Base-by-base conservation (phyloP, 2,329 filamentous ascomycete genomes). In the Chaetoscypha palmicola region DNA sequence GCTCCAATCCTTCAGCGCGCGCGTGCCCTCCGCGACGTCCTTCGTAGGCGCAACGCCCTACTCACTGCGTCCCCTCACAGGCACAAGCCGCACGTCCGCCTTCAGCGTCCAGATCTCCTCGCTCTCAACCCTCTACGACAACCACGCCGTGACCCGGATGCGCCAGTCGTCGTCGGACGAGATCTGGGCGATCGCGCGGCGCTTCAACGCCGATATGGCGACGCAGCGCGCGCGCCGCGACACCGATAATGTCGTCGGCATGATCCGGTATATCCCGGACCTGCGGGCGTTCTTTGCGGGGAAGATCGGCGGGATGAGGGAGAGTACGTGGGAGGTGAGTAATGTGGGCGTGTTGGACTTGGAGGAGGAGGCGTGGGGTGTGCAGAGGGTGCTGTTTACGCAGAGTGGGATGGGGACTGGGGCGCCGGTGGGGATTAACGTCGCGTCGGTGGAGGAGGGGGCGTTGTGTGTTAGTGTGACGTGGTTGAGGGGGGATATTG, bases 251-350 rank as follows among this genome's bases (percentile, higher is more conserved):
- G 43, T 64, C 3, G 48, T 62, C 3, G 67, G 66, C 7, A 52
- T 76, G 41, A 42, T 75, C 10, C 50, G 53, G 3, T 67, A 66
- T 42, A 55, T 77, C 5, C 37, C 58, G 2, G 66, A 76, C 60
- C 72, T 70, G 62, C 58, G 62, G 36, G 50, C 56, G 1, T 68
- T 65, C 45, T 69, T 68, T 51, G 49, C 49, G 2, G 52, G 55
- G 1, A 69, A 69, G 52, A 54, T 74, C 7, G 71, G 71, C 2
- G 58, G 64, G 40, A 51, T 60, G 7, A 66, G 73, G 5, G 55
- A 60, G 2, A 54, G 52, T 1, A 70, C 71, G 0, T 77, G 71
- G 68, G 69, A 72, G 46, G 50, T 77, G 3, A 76, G 70, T 47
- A 79, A 78, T 52, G 47, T 77, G 4, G 75, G 76, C 1, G 62